Evolutionary conservation across 148 eudicot genomes (phyloP), one percentile per base, ranked within the genome.

Genomic region (Cornus florida): DNA sequence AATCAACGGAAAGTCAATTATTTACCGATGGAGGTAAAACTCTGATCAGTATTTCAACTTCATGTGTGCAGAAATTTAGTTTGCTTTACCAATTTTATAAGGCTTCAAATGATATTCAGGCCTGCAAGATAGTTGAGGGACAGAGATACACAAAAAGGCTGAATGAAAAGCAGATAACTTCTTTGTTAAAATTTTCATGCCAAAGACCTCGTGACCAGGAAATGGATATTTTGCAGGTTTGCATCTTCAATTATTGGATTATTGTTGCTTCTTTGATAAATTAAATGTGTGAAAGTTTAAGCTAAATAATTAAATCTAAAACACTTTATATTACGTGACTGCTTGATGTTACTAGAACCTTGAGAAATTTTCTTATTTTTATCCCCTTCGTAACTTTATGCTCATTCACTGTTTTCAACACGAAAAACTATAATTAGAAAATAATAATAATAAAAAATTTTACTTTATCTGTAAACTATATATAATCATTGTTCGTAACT

Each of bases 51-150:
- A 68, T 73, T 67, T 43, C 20, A 67, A 48, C 32, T 32, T 57
- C 35, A 41, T 77, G 6, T 67, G 7, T 31, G 65, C 7, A 17
- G 69, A 31, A 11, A 24, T 28, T 32, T 12, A 33, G 10, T 2
- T 69, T 20, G 31, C 2, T 9, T 74, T 35, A 7, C 13, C 5
- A 3, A 16, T 22, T 74, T 53, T 39, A 11, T 20, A 41, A 75
- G 39, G 56, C 4, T 69, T 17, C 11, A 57, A 12, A 13, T 32
- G 20, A 65, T 46, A 17, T 77, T 75, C 75, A 91, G 94, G 94
- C 92, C 68, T 92, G 97, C 84, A 92, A 92, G 85, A 92, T 92
- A 74, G 92, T 92, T 57, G 91, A 84, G 80, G 97, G 97, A 11
- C 97, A 92, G 82, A 82, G 97, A 79, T 90, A 86, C 74, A 83